Percentiles rank a stretch among this genome's conserved stretches.
Evolutionary conservation across 768 basidiomycete species (phyloP).

Genomic region (Boletellus emodensis): DNA sequence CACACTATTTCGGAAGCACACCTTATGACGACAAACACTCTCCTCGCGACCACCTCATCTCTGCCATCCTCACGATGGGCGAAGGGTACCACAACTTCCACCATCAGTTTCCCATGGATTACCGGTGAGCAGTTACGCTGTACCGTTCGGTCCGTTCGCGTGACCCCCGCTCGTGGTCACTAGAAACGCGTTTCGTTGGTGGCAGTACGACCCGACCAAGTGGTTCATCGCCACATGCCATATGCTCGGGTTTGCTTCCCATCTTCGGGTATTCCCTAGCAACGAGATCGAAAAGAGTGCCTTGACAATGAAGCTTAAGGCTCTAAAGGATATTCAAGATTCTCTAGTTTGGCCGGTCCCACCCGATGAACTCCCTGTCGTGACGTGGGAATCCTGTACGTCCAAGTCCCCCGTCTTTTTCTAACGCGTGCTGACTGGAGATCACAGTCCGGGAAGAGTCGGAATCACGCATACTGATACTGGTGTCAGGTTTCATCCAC

Average conservation of each 20-base stretch:
- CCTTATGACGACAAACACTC: conserved; percentile 79
- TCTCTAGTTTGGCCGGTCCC: conserved; percentile 56
- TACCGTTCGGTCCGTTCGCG: background rate
- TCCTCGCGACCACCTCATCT: conserved; percentile 75
- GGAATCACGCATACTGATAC: conserved; percentile 57
- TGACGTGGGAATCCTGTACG: conserved; percentile 80
- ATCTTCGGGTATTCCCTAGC: conserved; percentile 81
- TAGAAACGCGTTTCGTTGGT: conserved; percentile 73
- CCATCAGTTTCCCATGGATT: conserved; percentile 84
- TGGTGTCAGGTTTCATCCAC: conserved; percentile 85
- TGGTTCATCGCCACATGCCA: conserved; percentile 75
- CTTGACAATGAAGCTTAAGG: conserved; percentile 79
- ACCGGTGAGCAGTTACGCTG: conserved; percentile 20
- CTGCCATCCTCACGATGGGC: conserved; percentile 75
- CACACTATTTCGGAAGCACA: conserved; percentile 77
- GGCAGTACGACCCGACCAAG: conserved; percentile 67
- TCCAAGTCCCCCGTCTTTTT: conserved; percentile 9
- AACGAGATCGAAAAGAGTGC: conserved; percentile 85
- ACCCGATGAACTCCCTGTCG: conserved; percentile 61
- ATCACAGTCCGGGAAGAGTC: conserved; percentile 63
- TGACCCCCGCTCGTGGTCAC: background rate
- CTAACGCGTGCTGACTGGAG: background rate
- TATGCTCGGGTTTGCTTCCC: conserved; percentile 65
- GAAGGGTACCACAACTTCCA: conserved; percentile 75
- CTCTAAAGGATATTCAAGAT: conserved; percentile 61